Percentiles rank a stretch among this genome's conserved stretches.
Conservation (phyloP, 2,329 filamentous ascomycete genomes). For the Ilyonectria robusta region DNA sequence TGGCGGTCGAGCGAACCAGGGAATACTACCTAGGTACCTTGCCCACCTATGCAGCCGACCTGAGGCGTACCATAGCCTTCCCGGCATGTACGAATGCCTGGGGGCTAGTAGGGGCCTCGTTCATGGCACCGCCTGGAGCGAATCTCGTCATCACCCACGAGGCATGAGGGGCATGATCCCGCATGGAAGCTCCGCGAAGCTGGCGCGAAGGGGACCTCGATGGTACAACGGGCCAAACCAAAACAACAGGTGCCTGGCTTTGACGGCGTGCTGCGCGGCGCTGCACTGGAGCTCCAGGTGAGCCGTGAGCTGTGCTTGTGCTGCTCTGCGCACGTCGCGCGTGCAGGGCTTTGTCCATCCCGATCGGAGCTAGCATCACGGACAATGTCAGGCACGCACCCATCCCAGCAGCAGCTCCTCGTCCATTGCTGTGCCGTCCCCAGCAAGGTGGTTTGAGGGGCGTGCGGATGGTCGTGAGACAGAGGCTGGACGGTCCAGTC, state of each 20-base stretch:
- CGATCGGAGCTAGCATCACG: conserved; percentile 46
- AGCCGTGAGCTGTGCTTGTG: conserved; percentile 9
- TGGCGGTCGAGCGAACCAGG: conserved; percentile 26
- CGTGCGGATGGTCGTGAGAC: conserved; percentile 18
- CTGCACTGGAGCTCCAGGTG: not conserved
- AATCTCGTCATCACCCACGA: conserved; percentile 23
- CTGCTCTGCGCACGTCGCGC: conserved; percentile 22
- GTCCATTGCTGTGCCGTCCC: conserved; percentile 15
- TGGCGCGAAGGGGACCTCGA: not conserved
- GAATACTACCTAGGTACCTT: conserved; percentile 4
- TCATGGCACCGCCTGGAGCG: not conserved
- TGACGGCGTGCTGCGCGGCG: conserved; percentile 2
- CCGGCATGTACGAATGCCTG: conserved; percentile 20
- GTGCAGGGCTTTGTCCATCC: conserved; percentile 37
- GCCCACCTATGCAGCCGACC: conserved; percentile 4
- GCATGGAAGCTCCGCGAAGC: not conserved
- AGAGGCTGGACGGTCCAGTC: conserved; percentile 1
- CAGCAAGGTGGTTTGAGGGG: conserved; percentile 29
- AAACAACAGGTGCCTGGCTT: not conserved
- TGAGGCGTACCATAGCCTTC: conserved; percentile 17
- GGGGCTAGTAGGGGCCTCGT: conserved; percentile 20
- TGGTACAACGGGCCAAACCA: not conserved
- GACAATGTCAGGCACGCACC: conserved; percentile 45
- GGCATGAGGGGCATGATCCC: conserved; percentile 14
- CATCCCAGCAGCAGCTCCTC: conserved; percentile 25